Base-by-base conservation (phyloP, 2,329 filamentous ascomycete species). In the Botryosphaeria dothidea region DNA sequence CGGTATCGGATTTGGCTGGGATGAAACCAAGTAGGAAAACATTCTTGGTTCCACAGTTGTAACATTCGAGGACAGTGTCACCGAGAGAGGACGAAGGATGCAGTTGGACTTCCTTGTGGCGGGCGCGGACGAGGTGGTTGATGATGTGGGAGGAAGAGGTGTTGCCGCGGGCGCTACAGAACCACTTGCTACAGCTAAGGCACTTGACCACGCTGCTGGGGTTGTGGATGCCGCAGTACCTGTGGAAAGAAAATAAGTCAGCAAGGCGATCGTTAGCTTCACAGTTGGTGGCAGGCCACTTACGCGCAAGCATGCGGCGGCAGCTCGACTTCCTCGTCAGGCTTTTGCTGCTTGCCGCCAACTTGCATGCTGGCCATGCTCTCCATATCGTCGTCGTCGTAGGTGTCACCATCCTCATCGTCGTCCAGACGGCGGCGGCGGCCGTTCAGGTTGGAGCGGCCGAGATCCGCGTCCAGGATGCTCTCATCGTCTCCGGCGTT, bases 1-100 rank as follows among this genome's bases (percentile, higher is more conserved):
- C 95, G 0, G 95, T 97, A 74, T 99, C 96, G 11, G 95, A 98
- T 77, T 99, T 99, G 65, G 95, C 95, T 9, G 95, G 96, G 71
- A 99, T 99, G 77, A 99, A 99, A 6, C 95, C 95, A 29, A 99
- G 89, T 38, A 98, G 84, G 72, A 99, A 99, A 56, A 97, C 94
- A 77, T 99, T 99, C 82, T 97, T 98, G n/a, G 92, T 97, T 52
- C 94, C 95, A 78, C 95, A 99, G 80, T 97, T 98, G 83, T 99
- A 99, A 81, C 95, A 99, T 82, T 99, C 95, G 68, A 99, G 86
- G 41, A 96, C 92, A 0, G 95, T 99, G 76, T 99, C 96, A 68
- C 95, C 95, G 11, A 99, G 88, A 7, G 93, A 90, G 19, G 95
- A 98, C 70, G 90, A 89, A 7, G 95, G 94, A 77, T 99, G 95